Percentiles rank a stretch among this genome's conserved stretches.
These are phyloP conservation scores for Aspergillus steynii DNA, from an alignment of 495 filamentous ascomycete genomes.

Conservation along the genomic window DNA sequence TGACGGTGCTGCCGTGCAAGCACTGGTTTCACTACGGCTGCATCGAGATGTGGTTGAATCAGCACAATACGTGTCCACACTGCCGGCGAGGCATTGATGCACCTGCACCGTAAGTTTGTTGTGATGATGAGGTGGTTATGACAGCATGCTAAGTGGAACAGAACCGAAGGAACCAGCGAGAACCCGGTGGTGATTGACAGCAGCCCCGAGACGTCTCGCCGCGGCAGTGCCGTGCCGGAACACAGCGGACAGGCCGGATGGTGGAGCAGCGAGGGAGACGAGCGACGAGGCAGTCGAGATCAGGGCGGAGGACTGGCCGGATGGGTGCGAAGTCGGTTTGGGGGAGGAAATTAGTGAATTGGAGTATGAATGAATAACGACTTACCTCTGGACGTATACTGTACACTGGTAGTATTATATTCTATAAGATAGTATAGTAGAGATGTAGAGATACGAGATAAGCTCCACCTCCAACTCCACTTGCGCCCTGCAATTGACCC, in stretches of 20 bases:
- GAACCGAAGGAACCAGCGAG: slow-evolving; percentile 32
- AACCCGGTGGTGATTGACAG: slow-evolving; percentile 32
- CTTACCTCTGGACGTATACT: too few relatives aligned
- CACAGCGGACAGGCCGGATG: slow-evolving; percentile 1
- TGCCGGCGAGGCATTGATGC: slow-evolving; percentile 74
- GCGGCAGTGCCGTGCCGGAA: slow-evolving; percentile 2
- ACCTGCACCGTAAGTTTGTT: slow-evolving; percentile 25
- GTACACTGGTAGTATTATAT: too few relatives aligned
- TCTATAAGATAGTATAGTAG: too few relatives aligned
- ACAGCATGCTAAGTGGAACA: slow-evolving; percentile 12
- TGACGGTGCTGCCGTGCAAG: slow-evolving; percentile 77
- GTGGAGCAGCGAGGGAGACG: slow-evolving; percentile 5
- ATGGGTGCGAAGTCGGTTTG: slow-evolving; percentile 44
- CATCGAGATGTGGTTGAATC: slow-evolving; percentile 74
- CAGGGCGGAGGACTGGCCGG: slow-evolving; percentile 34
- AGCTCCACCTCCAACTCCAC: too few relatives aligned
- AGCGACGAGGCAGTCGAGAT: slow-evolving; percentile 23
- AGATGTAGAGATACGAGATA: too few relatives aligned
- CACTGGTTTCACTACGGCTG: slow-evolving; percentile 91
- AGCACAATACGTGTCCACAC: slow-evolving; percentile 90
- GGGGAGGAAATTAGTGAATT: slow-evolving; percentile 23
- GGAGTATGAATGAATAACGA: slow-evolving; percentile 19
- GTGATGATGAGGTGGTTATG: neutral
- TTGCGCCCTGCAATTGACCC: too few relatives aligned
- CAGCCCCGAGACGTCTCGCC: slow-evolving; percentile 26